Conservation (phyloP, 306 rosid genomes). For the Calophaca sinica region DNA sequence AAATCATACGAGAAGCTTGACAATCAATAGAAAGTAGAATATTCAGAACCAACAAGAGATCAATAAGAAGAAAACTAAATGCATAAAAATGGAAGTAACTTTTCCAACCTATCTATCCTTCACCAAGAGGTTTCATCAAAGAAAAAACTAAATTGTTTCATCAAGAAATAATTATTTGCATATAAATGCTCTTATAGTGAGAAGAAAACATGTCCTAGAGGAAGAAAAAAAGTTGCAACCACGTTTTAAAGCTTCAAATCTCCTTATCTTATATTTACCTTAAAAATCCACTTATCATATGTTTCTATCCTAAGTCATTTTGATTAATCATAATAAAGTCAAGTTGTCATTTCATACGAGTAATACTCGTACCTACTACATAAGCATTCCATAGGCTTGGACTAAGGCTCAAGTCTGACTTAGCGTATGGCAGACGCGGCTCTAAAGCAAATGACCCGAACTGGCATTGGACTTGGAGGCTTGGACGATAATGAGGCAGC, state of each 20-base stretch:
- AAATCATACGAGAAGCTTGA: not conserved
- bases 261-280: too few species aligned
- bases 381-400: not conserved
- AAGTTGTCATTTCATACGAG: too few species aligned
- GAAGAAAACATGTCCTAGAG: not conserved
- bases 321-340: too few species aligned
- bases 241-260: not conserved
- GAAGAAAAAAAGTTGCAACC: not conserved
- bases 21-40: not conserved
- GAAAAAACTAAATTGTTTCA: too few species aligned
- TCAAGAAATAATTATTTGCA: not conserved
- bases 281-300: too few species aligned
- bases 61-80: not conserved
- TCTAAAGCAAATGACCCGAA: not conserved
- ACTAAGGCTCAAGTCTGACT: not conserved
- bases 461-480: constrained; percentile 29
- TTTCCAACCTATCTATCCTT: too few species aligned
- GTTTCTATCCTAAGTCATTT: too few species aligned
- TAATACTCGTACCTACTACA: constrained; percentile 1
- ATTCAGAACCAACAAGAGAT: too few species aligned
- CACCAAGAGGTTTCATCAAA: too few species aligned
- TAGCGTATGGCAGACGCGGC: not conserved
- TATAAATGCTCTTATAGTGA: not conserved
- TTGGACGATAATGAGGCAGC: constrained; percentile 76
- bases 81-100: too few species aligned